Base-by-base conservation (phyloP, 345 rosid species). In the Salix brachista region DNA sequence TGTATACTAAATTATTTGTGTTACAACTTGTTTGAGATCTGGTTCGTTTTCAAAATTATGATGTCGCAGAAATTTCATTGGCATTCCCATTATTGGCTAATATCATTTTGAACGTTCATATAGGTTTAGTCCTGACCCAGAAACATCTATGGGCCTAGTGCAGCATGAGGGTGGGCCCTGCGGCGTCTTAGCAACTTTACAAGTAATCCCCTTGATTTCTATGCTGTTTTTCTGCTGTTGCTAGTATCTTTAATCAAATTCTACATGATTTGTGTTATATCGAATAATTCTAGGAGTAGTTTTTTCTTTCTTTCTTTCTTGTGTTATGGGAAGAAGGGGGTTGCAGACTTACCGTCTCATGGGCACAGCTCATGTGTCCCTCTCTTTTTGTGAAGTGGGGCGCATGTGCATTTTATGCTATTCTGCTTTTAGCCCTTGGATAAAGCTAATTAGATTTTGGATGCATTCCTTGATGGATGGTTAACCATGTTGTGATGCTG, bases 141-240 rank as follows among this genome's bases (percentile, higher is more conserved):
- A 92, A 83, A 96, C 99, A 77, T 89, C 97, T 66, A 91, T 92
- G 91, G 99, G 99, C 68, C 86, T 96, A 78, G 99, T 96, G 90
- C 99, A 96, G 93, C 98, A 94, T 88, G 99, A 96, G 91, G 99
- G 99, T 80, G 99, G 99, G 73, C 99, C 99, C 67, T 96, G 99
- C 72, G 98, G 99, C 76, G 99, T 96, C 84, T 89, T 96, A 86
- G 99, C 99, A 72, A 87, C 99, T 70, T 75, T 96, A 79, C 99
- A 96, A 87, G 99, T 96, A 92, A 87, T 78, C 39, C 70, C 70
- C 52, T 61, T 26, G 39, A 58, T 71, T 81, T 68, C 54, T 71
- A 71, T 70, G 70, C 67, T 71, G 74, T 77, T 61, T 61, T 70
- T 39, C 60, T 23, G 71, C 72, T 66, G 12, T 62, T 73, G 48